Evolutionary conservation across 2,329 filamentous ascomycete genomes (phyloP).

Genomic region (Grosmannia serpens): DNA sequence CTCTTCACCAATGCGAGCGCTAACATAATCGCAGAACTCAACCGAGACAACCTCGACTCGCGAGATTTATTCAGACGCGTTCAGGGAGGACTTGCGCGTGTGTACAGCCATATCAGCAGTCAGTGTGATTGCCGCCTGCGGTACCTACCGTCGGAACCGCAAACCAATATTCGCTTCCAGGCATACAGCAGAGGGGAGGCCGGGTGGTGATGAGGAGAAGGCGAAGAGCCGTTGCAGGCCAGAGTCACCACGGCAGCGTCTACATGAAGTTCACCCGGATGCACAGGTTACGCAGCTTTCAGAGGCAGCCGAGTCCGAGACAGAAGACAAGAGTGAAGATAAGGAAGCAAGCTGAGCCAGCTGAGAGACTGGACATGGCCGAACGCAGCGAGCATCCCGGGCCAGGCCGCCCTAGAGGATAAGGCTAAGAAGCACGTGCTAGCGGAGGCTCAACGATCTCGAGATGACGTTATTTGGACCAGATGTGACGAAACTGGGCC

Average conservation of each 20-base stretch:
- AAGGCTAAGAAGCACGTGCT: too few relatives aligned
- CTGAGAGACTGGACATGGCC: too few relatives aligned
- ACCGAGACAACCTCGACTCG: slow-evolving; percentile 21
- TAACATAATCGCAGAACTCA: slow-evolving; percentile 6
- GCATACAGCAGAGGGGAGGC: background rate
- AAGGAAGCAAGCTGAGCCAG: too few relatives aligned
- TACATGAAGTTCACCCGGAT: background rate
- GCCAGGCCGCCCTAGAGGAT: too few relatives aligned
- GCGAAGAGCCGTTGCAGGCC: background rate
- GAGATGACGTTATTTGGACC: too few relatives aligned
- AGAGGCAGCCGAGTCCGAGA: too few relatives aligned
- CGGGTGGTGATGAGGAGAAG: background rate
- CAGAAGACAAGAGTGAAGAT: too few relatives aligned
- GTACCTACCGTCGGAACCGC: slow-evolving; percentile 25
- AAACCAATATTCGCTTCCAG: slow-evolving; percentile 11
- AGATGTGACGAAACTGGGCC: too few relatives aligned
- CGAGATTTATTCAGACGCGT: slow-evolving; percentile 30
- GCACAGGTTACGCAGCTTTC: too few relatives aligned
- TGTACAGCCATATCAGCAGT: slow-evolving; percentile 28
- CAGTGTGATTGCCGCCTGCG: slow-evolving; percentile 27
- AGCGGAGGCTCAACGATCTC: too few relatives aligned
- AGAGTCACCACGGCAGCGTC: background rate
- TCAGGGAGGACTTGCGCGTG: slow-evolving; percentile 35
- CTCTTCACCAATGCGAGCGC: slow-evolving; percentile 16
- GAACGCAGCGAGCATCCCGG: too few relatives aligned